Evolutionary conservation across 2,329 filamentous ascomycete genomes (phyloP), one percentile per base, ranked within the genome.

Genomic region (Alternaria dauci): DNA sequence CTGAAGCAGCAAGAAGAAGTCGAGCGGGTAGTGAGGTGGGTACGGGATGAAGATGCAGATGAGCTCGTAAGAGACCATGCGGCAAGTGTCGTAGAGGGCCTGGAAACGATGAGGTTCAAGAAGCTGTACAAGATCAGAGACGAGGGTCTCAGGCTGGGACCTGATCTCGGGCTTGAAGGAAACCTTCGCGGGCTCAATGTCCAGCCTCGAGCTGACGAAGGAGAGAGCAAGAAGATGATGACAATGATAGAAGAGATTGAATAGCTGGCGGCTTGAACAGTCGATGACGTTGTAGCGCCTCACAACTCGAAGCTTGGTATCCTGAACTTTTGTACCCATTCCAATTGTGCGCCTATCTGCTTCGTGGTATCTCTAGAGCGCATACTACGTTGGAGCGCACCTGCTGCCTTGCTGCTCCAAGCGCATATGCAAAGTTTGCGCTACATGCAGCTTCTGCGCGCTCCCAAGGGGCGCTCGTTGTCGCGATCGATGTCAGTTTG

Each of bases 41-140:
- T 91, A n/a, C 82, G 83, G 7, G 82, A 80, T 39, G 88, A 87
- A 25, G 91, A 93, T 75, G 84, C 82, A 25, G 91, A 93, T 72
- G 89, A 85, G 0, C 78, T 93, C 42, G 90, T 91, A 11, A 84
- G 84, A 63, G 84, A 88, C 67, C 89, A 93, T 75, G 89, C 89
- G 2, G 79, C 78, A 32, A 88, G 88, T 67, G 88, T 89, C n/a
- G 75, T 88, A 11, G 90, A 92, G 73, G 89, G 86, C 50, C 71
- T 93, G 61, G 84, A 88, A 66, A 86, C 84, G 59, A 89, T 87
- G 86, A 82, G 84, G 59, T 77, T 89, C 74, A 82, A 84, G 55
- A 81, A 76, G 53, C 65, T 88, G 56, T 72, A 87, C 42, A 82
- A 81, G 25, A 63, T 78, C 23, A 68, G 65, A 52, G 70, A 72